These are phyloP conservation scores for Fusarium coicis DNA, from an alignment of 2,329 filamentous ascomycete genomes.

Conservation along the genomic window DNA sequence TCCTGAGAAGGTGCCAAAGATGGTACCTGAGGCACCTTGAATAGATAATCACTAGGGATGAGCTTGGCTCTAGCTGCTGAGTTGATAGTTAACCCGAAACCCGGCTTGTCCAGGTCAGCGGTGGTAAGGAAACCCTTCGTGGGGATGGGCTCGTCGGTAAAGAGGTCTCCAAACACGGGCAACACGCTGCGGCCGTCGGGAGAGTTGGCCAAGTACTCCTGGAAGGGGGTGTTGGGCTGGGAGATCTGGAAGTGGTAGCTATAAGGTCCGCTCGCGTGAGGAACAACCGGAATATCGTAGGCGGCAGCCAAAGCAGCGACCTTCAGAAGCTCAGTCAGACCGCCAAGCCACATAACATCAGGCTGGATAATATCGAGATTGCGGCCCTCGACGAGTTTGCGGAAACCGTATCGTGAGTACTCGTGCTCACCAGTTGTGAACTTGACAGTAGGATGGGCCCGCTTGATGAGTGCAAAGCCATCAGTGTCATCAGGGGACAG, in stretches of 20 bases:
- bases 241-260: constrained; percentile 97
- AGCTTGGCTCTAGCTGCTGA: constrained; percentile 76
- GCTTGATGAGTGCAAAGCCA: constrained; percentile 89
- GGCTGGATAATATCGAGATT: constrained; percentile 96
- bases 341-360: constrained; percentile 97
- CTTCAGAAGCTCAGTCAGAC: constrained; percentile 90
- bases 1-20: constrained; percentile 51
- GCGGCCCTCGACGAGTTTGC: constrained; percentile 89
- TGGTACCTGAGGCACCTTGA: constrained; percentile 72
- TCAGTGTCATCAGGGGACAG: constrained; percentile 91
- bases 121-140: constrained; percentile 83
- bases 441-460: constrained; percentile 87
- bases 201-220: constrained; percentile 95
- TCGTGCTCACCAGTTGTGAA: constrained; percentile 98
- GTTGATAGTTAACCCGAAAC: constrained; percentile 90
- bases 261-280: constrained; percentile 94
- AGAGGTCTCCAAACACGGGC: constrained; percentile 92
- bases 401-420: constrained; percentile 93
- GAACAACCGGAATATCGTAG: constrained; percentile 94
- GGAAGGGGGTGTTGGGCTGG: constrained; percentile 92
- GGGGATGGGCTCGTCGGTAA: constrained; percentile 90
- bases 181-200: constrained; percentile 89
- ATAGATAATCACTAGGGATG: constrained; percentile 77
- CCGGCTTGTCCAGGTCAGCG: constrained; percentile 84
- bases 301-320: constrained; percentile 89